A percentile compares a stretch with the other conserved stretches of the same genome.
Conservation (phyloP, 2,329 filamentous ascomycete genomes). For the Immersiporthe knoxdaviesiana region DNA sequence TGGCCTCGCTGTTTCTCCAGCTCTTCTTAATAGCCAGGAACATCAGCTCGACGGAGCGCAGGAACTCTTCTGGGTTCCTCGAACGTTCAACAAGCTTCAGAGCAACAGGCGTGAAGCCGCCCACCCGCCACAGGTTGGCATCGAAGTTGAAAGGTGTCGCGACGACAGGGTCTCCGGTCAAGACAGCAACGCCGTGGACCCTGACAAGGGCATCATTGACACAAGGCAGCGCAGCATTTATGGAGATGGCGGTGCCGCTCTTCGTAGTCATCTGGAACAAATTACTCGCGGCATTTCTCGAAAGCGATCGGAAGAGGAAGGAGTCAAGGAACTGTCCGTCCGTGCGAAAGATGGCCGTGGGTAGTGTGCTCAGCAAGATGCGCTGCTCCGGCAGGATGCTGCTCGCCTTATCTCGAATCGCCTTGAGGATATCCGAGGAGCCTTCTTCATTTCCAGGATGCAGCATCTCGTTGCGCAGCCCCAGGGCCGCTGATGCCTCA, state of each 20-base stretch:
- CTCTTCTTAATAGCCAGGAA: slow-evolving; percentile 86
- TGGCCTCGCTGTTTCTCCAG: slow-evolving; percentile 97
- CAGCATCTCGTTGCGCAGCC: slow-evolving; percentile 87
- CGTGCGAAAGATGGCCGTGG: slow-evolving; percentile 77
- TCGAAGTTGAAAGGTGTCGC: slow-evolving; percentile 83
- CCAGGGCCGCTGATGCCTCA: slow-evolving; percentile 85
- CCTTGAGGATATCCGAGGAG: slow-evolving; percentile 90
- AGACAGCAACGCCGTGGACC: slow-evolving; percentile 76
- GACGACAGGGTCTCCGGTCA: slow-evolving; percentile 83
- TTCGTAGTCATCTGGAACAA: slow-evolving; percentile 71
- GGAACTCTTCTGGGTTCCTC: slow-evolving; percentile 67
- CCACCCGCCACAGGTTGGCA: slow-evolving; percentile 88
- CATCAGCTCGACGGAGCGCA: slow-evolving; percentile 79
- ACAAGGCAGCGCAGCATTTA: slow-evolving; percentile 86
- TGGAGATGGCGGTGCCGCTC: slow-evolving; percentile 76
- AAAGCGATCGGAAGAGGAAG: slow-evolving; percentile 75
- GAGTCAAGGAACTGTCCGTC: slow-evolving; percentile 80
- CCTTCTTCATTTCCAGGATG: slow-evolving; percentile 87
- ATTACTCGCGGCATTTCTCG: slow-evolving; percentile 68
- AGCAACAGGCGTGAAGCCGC: slow-evolving; percentile 85
- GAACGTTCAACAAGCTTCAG: slow-evolving; percentile 84
- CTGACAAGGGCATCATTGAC: slow-evolving; percentile 88
- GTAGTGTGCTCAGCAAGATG: slow-evolving; percentile 81
- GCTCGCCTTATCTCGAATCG: slow-evolving; percentile 84
- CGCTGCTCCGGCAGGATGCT: slow-evolving; percentile 79